These are phyloP conservation scores for Chrysoporthe austroafricana DNA, from an alignment of 2,329 filamentous ascomycete species.

Conservation along the genomic window DNA sequence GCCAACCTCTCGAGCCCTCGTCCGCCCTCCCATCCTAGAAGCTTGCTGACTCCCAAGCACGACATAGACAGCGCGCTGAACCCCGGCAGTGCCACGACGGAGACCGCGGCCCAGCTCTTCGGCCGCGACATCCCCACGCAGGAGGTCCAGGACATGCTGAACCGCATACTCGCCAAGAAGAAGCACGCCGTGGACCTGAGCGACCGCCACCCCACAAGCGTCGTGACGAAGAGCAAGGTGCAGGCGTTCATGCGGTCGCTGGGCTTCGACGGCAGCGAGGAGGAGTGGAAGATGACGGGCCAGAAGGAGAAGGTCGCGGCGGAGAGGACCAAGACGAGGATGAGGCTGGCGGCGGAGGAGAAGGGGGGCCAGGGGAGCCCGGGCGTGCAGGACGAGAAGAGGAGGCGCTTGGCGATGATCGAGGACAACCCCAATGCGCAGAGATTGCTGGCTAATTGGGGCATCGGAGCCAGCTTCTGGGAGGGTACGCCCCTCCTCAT, in stretches of 20 bases:
- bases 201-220: background rate
- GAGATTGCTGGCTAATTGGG: conserved; percentile 20
- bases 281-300: conserved; percentile 10
- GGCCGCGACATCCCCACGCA: conserved; percentile 22
- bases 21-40: background rate
- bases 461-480: conserved; percentile 25
- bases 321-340: conserved; percentile 14
- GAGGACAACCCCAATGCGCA: conserved; percentile 10
- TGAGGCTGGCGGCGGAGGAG: conserved; percentile 9
- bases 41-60: background rate
- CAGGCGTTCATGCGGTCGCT: conserved; percentile 25
- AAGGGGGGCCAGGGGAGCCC: conserved; percentile 6
- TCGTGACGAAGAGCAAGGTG: conserved; percentile 18
- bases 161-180: conserved; percentile 25
- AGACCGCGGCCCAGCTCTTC: conserved; percentile 6
- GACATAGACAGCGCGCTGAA: conserved; percentile 24
- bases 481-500: conserved; percentile 14
- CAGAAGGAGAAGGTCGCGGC: background rate
- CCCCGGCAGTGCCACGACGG: conserved; percentile 5
- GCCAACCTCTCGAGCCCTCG: background rate
- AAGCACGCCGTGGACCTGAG: conserved; percentile 21
- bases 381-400: conserved; percentile 8
- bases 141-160: conserved; percentile 23
- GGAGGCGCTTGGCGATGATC: conserved; percentile 14
- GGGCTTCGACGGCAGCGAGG: conserved; percentile 18